These are phyloP conservation scores for Pholiota microspora DNA, from an alignment of 768 basidiomycete genomes.

Conservation along the genomic window DNA sequence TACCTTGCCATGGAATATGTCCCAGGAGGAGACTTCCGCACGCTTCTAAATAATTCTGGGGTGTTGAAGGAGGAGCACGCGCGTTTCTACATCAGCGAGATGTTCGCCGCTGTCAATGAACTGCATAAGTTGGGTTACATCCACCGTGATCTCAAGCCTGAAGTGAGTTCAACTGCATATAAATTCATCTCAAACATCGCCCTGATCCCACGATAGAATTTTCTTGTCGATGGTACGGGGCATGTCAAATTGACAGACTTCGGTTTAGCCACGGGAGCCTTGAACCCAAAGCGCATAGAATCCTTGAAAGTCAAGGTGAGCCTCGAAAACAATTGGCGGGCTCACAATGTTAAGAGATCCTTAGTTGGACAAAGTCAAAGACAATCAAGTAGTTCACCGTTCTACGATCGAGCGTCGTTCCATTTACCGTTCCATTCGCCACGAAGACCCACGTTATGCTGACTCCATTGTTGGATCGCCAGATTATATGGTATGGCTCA, in stretches of 20 bases:
- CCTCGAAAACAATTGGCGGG: slow-evolving; percentile 8
- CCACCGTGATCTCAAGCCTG: slow-evolving; percentile 96
- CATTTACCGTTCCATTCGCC: slow-evolving; percentile 89
- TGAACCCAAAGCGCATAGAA: slow-evolving; percentile 93
- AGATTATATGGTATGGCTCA: slow-evolving; percentile 81
- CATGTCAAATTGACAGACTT: slow-evolving; percentile 99
- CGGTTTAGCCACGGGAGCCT: slow-evolving; percentile 92
- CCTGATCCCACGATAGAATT: slow-evolving; percentile 59
- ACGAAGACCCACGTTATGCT: slow-evolving; percentile 89
- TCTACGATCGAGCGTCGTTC: slow-evolving; percentile 94
- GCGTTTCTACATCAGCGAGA: slow-evolving; percentile 95
- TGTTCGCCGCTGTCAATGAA: slow-evolving; percentile 94
- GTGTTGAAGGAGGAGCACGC: slow-evolving; percentile 98
- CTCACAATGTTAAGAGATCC: not conserved
- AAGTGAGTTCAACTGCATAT: slow-evolving; percentile 49
- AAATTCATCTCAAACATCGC: not conserved
- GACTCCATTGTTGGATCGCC: slow-evolving; percentile 98
- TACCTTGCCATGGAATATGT: slow-evolving; percentile 99
- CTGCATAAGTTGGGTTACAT: slow-evolving; percentile 97
- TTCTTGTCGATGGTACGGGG: slow-evolving; percentile 91
- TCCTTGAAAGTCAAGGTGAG: slow-evolving; percentile 90
- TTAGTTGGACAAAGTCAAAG: slow-evolving; percentile 95
- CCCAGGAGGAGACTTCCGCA: slow-evolving; percentile 97
- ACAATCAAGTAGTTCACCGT: slow-evolving; percentile 84
- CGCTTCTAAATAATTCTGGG: slow-evolving; percentile 95